These are phyloP conservation scores for Zymoseptoria pseudotritici DNA, from an alignment of 2,329 filamentous ascomycete species.

Conservation along the genomic window DNA sequence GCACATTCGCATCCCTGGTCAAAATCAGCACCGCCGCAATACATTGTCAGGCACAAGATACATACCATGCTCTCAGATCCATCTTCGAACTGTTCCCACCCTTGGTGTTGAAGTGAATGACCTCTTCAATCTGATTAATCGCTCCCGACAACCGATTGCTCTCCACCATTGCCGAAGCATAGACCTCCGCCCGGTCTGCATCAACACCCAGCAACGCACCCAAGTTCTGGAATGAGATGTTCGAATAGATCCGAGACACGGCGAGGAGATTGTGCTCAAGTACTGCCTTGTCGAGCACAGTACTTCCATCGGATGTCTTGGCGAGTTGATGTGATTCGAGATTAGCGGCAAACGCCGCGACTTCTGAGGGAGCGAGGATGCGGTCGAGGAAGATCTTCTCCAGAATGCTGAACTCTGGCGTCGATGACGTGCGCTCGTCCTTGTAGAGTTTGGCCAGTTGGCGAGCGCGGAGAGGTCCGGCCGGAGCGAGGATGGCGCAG, in stretches of 20 bases:
- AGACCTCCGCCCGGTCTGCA: slow-evolving; percentile 76
- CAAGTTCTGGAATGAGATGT: slow-evolving; percentile 57
- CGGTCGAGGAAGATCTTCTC: slow-evolving; percentile 98
- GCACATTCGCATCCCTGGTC: slow-evolving; percentile 64
- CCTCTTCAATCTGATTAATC: slow-evolving; percentile 86
- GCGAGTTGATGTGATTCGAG: slow-evolving; percentile 85
- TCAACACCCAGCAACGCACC: slow-evolving; percentile 71
- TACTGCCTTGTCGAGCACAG: slow-evolving; percentile 85
- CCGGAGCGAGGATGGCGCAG: slow-evolving; percentile 86
- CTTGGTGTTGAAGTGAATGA: slow-evolving; percentile 82
- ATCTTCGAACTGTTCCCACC: slow-evolving; percentile 45
- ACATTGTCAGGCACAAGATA: background rate
- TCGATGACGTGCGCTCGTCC: slow-evolving; percentile 70
- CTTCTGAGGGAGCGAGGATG: slow-evolving; percentile 71
- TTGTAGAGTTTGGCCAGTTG: slow-evolving; percentile 82
- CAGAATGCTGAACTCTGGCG: slow-evolving; percentile 77
- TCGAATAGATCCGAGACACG: slow-evolving; percentile 54
- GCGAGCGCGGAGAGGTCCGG: slow-evolving; percentile 74
- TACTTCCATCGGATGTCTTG: slow-evolving; percentile 80
- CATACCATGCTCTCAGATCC: slow-evolving; percentile 68
- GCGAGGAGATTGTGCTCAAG: slow-evolving; percentile 93
- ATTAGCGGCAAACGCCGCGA: slow-evolving; percentile 73
- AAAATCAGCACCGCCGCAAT: background rate
- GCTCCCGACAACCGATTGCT: slow-evolving; percentile 79
- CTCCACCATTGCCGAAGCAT: slow-evolving; percentile 92